Conservation (phyloP, 495 filamentous ascomycete species). For the Aspergillus incahuasiensis region DNA sequence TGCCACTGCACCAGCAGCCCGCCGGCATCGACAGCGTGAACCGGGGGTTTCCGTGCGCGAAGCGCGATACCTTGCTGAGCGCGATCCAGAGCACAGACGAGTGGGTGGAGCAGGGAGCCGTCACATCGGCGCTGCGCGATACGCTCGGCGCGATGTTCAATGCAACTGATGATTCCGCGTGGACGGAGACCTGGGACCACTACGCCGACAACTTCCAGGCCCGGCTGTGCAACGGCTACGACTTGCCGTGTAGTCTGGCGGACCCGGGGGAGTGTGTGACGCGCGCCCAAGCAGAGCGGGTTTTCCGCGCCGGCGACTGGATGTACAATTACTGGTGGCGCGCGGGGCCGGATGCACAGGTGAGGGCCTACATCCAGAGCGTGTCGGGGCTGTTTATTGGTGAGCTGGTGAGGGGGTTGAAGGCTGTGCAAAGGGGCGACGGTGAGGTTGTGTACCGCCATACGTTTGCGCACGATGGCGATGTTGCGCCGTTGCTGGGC, state of each 20-base stretch:
- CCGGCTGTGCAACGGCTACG: slow-evolving; percentile 41
- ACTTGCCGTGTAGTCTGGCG: slow-evolving; percentile 29
- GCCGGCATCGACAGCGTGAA: slow-evolving; percentile 36
- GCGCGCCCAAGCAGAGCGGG: slow-evolving; percentile 29
- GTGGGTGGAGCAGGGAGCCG: slow-evolving; percentile 36
- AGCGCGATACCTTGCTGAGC: slow-evolving; percentile 21
- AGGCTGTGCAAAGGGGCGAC: slow-evolving; percentile 24
- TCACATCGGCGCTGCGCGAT: slow-evolving; percentile 29
- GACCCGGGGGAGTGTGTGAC: slow-evolving; percentile 32
- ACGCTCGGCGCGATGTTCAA: slow-evolving; percentile 34
- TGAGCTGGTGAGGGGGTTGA: slow-evolving; percentile 33
- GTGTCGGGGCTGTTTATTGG: slow-evolving; percentile 40
- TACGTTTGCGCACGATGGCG: slow-evolving; percentile 34
- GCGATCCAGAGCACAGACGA: slow-evolving; percentile 26
- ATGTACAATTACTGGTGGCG: slow-evolving; percentile 47
- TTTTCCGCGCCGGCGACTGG: slow-evolving; percentile 45
- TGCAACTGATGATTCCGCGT: slow-evolving; percentile 24
- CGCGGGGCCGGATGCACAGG: slow-evolving; percentile 30
- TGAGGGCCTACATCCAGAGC: slow-evolving; percentile 34
- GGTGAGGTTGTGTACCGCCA: slow-evolving; percentile 29
- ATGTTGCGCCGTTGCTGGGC: slow-evolving; percentile 30
- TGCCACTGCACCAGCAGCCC: slow-evolving; percentile 40
- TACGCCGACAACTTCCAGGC: slow-evolving; percentile 45
- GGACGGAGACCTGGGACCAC: slow-evolving; percentile 40
- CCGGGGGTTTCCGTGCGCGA: slow-evolving; percentile 33